Evolutionary conservation across 352 stramenopile species (phyloP).

Genomic region (Globisporangium cederbergense): DNA sequence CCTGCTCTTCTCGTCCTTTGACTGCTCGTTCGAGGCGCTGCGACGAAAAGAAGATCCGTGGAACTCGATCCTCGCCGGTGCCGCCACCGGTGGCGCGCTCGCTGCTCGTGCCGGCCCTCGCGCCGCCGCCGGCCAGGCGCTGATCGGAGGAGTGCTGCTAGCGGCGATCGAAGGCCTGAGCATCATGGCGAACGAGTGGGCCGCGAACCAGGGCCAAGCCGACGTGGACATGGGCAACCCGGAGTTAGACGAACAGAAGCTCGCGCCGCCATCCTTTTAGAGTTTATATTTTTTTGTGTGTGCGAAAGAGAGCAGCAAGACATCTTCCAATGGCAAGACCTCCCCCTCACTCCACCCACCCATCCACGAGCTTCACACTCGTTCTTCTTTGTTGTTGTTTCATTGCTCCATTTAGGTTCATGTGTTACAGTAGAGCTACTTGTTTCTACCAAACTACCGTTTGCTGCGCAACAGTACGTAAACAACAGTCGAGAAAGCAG

Average conservation of each 20-base stretch:
- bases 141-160: constrained; percentile 94
- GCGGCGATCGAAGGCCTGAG: constrained; percentile 97
- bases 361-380: neutral
- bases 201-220: constrained; percentile 56
- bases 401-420: neutral
- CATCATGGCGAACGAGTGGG: constrained; percentile 93
- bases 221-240: constrained; percentile 49
- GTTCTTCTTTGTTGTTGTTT: neutral
- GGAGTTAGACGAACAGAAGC: constrained; percentile 79
- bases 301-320: constrained; percentile 2
- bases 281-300: constrained; percentile 21
- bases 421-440: too few species aligned
- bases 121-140: constrained; percentile 90
- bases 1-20: constrained; percentile 96
- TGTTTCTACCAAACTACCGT: too few species aligned
- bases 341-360: neutral
- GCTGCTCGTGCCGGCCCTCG: constrained; percentile 93
- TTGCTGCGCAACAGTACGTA: too few species aligned
- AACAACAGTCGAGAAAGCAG: too few species aligned
- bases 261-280: constrained; percentile 84
- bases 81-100: constrained; percentile 94
- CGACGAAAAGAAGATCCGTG: constrained; percentile 99
- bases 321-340: constrained; percentile 15
- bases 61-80: constrained; percentile 98
- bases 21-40: constrained; percentile 96